Percentiles rank a stretch among this genome's conserved stretches.
Conservation (phyloP, 495 filamentous ascomycete species). For the Penicillium waksmanii region DNA sequence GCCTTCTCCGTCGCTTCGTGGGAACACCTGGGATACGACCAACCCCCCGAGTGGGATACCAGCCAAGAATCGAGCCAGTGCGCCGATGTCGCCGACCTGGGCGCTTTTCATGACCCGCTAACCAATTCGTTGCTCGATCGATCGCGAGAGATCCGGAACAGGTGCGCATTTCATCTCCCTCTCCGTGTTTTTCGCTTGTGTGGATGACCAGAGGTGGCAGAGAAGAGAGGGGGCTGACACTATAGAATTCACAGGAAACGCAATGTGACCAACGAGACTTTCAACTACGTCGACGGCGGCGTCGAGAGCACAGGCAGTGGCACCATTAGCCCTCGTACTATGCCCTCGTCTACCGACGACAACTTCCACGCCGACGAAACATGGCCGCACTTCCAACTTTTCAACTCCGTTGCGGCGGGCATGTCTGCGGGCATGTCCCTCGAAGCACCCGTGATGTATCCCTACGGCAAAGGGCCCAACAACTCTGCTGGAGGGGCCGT, state of each 20-base stretch:
- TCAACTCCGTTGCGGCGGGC: constrained; percentile 38
- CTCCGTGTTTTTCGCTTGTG: constrained; percentile 14
- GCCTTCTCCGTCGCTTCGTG: constrained; percentile 45
- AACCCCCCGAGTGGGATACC: constrained; percentile 48
- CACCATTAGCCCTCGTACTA: constrained; percentile 46
- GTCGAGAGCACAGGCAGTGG: constrained; percentile 44
- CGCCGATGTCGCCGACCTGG: constrained; percentile 44
- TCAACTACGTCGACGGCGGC: constrained; percentile 35
- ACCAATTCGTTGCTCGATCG: constrained; percentile 33
- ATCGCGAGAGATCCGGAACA: constrained; percentile 28
- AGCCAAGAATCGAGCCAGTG: constrained; percentile 50
- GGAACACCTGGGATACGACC: constrained; percentile 47
- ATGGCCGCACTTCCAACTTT: constrained; percentile 48
- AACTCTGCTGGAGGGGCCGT: constrained; percentile 39
- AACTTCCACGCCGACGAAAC: constrained; percentile 47
- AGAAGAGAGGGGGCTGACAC: constrained; percentile 1
- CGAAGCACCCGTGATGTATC: constrained; percentile 44
- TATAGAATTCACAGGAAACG: constrained; percentile 26
- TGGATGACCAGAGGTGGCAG: constrained; percentile 13
- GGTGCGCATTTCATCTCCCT: constrained; percentile 15
- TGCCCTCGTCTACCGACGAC: constrained; percentile 50
- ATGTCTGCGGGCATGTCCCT: constrained; percentile 42
- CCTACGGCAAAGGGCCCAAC: constrained; percentile 38
- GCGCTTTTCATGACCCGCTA: constrained; percentile 36
- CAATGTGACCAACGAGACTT: constrained; percentile 38